A percentile compares a stretch with the other conserved stretches of the same genome.
Evolutionary conservation across 305 asterid genomes (phyloP).

Genomic region (Solanum hybrid): DNA sequence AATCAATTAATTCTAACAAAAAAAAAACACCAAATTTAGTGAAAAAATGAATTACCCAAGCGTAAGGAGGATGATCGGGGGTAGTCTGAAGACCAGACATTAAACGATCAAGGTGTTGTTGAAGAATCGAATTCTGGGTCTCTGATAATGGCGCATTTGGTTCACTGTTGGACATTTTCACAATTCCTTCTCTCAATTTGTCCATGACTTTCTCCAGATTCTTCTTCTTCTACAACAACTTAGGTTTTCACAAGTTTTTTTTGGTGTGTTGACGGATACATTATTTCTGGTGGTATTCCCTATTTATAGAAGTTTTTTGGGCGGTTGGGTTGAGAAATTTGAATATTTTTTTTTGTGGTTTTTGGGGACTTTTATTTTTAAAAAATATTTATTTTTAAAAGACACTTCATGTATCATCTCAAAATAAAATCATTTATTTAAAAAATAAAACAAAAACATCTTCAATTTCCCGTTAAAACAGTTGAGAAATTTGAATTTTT

Average conservation of each 20-base stretch:
- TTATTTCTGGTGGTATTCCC: neutral
- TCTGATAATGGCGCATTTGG: slow-evolving; percentile 16
- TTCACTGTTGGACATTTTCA: slow-evolving; percentile 19
- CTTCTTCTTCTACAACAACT: neutral
- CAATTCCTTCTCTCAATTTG: slow-evolving; percentile 22
- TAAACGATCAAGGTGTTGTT: slow-evolving; percentile 23
- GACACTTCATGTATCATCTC: neutral
- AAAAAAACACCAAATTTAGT: too few species aligned
- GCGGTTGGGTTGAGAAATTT: neutral
- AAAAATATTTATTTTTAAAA: too few species aligned
- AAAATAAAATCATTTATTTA: too few species aligned
- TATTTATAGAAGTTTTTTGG: neutral
- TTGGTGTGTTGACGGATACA: neutral
- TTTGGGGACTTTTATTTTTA: too few species aligned
- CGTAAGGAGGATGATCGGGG: too few species aligned
- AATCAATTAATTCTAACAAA: too few species aligned
- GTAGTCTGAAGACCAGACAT: slow-evolving; percentile 10
- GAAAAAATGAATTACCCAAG: too few species aligned
- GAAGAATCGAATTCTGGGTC: slow-evolving; percentile 12
- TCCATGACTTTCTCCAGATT: neutral
- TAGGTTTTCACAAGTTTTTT: too few species aligned
- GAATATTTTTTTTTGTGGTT: too few species aligned
- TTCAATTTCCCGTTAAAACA: neutral
- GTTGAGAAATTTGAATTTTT: neutral
- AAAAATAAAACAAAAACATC: too few species aligned